Evolutionary conservation across 2,329 filamentous ascomycete genomes (phyloP).

Genomic region (Epichloe aotearoae): DNA sequence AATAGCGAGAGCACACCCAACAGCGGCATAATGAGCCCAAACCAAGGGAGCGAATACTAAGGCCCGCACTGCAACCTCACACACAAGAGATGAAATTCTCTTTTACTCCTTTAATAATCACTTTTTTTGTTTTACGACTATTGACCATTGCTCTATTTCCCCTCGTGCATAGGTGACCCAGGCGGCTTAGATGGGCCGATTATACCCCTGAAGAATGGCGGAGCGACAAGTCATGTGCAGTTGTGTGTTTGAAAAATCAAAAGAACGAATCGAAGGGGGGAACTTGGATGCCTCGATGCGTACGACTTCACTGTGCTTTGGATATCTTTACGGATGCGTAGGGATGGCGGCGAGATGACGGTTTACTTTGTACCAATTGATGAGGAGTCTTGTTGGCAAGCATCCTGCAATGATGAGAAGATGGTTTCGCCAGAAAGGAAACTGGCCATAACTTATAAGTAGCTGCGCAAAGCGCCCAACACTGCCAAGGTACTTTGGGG

Average conservation of each 20-base stretch:
- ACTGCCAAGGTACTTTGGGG: no score
- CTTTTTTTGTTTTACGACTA: not conserved
- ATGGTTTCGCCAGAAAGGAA: no score
- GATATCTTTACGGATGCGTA: no score
- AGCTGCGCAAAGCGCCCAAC: no score
- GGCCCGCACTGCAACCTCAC: not conserved
- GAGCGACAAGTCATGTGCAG: not conserved
- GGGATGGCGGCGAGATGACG: no score
- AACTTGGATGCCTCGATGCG: no score
- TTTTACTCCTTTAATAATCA: not conserved
- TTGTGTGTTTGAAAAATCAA: not conserved
- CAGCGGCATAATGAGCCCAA: constrained; percentile 24
- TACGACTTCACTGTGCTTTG: no score
- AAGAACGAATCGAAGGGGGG: not conserved
- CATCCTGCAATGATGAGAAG: no score
- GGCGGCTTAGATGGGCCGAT: constrained; percentile 3
- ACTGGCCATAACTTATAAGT: no score
- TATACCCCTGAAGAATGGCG: constrained; percentile 4
- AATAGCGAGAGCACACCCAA: constrained; percentile 28
- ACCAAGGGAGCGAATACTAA: constrained; percentile 19
- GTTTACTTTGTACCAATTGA: no score
- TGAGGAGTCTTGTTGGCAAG: no score
- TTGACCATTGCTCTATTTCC: not conserved
- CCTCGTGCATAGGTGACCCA: not conserved
- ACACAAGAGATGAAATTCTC: no score